Evolutionary conservation across 129 eudicot genomes (phyloP).

Genomic region (Tagetes erecta): DNA sequence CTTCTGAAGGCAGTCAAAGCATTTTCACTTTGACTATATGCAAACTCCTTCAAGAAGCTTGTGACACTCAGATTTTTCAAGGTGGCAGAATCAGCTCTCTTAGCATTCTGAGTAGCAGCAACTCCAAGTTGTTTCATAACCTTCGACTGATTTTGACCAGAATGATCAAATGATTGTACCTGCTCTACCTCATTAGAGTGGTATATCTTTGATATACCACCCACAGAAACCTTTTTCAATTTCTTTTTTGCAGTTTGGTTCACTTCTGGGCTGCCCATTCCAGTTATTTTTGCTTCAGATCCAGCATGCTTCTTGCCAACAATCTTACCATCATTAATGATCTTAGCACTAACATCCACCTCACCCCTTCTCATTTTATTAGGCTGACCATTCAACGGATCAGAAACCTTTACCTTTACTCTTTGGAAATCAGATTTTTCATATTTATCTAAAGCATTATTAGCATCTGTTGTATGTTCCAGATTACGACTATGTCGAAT

Average conservation of each 20-base stretch:
- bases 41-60: slow-evolving; percentile 47
- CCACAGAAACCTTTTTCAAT: slow-evolving; percentile 24
- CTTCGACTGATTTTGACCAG: slow-evolving; percentile 42
- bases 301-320: slow-evolving; percentile 36
- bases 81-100: slow-evolving; percentile 32
- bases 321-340: slow-evolving; percentile 27
- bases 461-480: slow-evolving; percentile 7
- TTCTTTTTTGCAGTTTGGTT: slow-evolving; percentile 23
- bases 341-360: slow-evolving; percentile 29
- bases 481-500: slow-evolving; percentile 15
- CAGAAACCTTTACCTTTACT: slow-evolving; percentile 34
- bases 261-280: slow-evolving; percentile 19
- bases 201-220: slow-evolving; percentile 30
- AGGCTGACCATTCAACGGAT: slow-evolving; percentile 34
- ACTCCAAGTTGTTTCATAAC: slow-evolving; percentile 33
- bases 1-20: slow-evolving; percentile 57
- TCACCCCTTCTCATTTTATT: slow-evolving; percentile 39
- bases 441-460: slow-evolving; percentile 31
- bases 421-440: slow-evolving; percentile 36
- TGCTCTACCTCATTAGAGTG: slow-evolving; percentile 30
- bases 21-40: slow-evolving; percentile 41
- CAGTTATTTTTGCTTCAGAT: slow-evolving; percentile 30
- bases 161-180: slow-evolving; percentile 23
- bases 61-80: slow-evolving; percentile 32
- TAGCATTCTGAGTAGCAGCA: slow-evolving; percentile 35